A percentile compares a stretch with the other conserved stretches of the same genome.
Evolutionary conservation across 495 filamentous ascomycete species (phyloP).

Genomic region (Bacidia rubella): DNA sequence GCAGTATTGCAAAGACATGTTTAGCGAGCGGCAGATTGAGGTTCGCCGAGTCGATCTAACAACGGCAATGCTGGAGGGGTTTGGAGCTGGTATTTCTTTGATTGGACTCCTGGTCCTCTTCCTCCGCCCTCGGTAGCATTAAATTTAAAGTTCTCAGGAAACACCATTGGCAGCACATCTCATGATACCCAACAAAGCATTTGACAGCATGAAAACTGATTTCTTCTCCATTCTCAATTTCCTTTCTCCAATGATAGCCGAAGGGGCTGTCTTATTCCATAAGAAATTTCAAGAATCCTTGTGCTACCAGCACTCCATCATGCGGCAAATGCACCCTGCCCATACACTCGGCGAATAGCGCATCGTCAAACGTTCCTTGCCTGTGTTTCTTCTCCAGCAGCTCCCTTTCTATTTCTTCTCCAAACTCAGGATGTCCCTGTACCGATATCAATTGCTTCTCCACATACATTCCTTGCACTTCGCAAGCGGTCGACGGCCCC

Average conservation of each 20-base stretch:
- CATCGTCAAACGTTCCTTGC: slow-evolving; percentile 52
- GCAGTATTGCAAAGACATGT: slow-evolving; percentile 34
- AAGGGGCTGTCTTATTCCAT: slow-evolving; percentile 30
- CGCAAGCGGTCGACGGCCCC: slow-evolving; percentile 51
- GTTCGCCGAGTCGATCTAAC: slow-evolving; percentile 65
- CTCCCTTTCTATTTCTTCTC: slow-evolving; percentile 55
- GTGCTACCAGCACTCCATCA: slow-evolving; percentile 58
- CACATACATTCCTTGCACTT: slow-evolving; percentile 69
- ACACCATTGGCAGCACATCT: not conserved
- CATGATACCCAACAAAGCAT: not conserved
- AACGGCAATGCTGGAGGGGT: slow-evolving; percentile 53
- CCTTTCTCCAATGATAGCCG: not conserved
- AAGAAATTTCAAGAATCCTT: slow-evolving; percentile 62
- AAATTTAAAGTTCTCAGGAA: not conserved
- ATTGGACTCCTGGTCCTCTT: slow-evolving; percentile 16
- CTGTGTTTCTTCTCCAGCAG: slow-evolving; percentile 46
- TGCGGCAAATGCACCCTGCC: slow-evolving; percentile 48
- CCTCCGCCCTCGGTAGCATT: not conserved
- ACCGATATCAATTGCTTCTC: slow-evolving; percentile 56
- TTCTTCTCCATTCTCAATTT: not conserved
- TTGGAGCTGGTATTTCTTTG: slow-evolving; percentile 55
- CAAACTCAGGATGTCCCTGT: slow-evolving; percentile 90
- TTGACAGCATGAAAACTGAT: not conserved
- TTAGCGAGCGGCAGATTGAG: slow-evolving; percentile 56
- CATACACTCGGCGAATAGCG: slow-evolving; percentile 51